phyloP scores from a whole-genome alignment of 306 rosid genomes.

The Trifolium fragiferum region DNA sequence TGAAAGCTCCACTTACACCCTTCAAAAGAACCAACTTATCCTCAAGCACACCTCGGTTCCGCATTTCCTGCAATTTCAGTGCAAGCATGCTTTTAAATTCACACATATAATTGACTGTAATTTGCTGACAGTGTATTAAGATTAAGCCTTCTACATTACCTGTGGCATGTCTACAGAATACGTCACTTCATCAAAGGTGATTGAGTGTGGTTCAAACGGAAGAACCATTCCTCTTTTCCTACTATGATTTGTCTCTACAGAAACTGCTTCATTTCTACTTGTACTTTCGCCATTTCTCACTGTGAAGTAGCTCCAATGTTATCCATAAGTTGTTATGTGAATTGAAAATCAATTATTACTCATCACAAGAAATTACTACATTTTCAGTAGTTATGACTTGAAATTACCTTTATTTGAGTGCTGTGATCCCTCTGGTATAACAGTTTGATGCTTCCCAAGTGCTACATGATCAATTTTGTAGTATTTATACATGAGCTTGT shows the following conservation, averaged over 20 bases:
- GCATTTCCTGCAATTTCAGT: constrained; percentile 66
- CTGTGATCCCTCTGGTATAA: constrained; percentile 48
- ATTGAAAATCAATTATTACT: constrained; percentile 24
- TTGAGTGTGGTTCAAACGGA: constrained; percentile 61
- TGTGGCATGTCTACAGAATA: constrained; percentile 73
- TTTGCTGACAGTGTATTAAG: neutral
- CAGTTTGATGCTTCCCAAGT: constrained; percentile 48
- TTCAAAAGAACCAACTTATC: constrained; percentile 78
- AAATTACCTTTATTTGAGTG: constrained; percentile 50
- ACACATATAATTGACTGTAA: neutral
- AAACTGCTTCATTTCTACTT: constrained; percentile 28
- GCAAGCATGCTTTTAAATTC: neutral
- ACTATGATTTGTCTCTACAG: constrained; percentile 22
- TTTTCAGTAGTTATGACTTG: constrained; percentile 24
- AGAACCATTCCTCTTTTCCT: constrained; percentile 64
- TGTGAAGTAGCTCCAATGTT: constrained; percentile 34
- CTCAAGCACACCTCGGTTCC: constrained; percentile 59
- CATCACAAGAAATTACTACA: neutral
- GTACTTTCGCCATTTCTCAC: constrained; percentile 35
- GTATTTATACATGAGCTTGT: constrained; percentile 21
- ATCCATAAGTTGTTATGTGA: constrained; percentile 7
- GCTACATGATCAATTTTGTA: constrained; percentile 46
- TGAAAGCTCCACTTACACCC: constrained; percentile 80
- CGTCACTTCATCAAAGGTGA: constrained; percentile 55
- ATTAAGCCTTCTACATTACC: constrained; percentile 36